Evolutionary conservation across 208 protist species (phyloP), one percentile per base, ranked within the genome.

Genomic region (Leishmania major): DNA sequence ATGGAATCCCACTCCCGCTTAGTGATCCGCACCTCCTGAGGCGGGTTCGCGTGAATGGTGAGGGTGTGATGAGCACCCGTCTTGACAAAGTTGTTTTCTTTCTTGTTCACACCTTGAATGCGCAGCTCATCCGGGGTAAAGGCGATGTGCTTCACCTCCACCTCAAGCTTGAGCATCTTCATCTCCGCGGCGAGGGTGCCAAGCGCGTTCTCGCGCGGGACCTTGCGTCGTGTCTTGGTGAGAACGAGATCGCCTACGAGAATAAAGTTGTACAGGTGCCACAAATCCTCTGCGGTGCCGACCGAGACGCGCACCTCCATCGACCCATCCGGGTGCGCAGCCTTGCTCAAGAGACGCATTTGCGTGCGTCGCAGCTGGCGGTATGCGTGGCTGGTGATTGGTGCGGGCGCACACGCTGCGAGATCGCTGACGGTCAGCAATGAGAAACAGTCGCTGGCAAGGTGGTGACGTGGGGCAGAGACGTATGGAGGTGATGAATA

Each of bases 231-330:
- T 37, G 94, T 98, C 49, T 89, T 92, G 37, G 94, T 92, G 19
- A 87, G 80, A 57, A 98, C 90, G 17, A 75, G 62, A 82, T 98
- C 96, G 13, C 97, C 98, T 0, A 89, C 87, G 25, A 95, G 64
- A 31, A 99, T 93, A 31, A 99, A 87, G 85, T 99, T 99, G 90
- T 99, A 99, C 8, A 98, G 82, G 84, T 99, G 98, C 98, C 99
- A 99, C 81, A 99, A 84, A 81, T 99, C 99, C 74, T 99, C 98
- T 3, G 88, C 81, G 51, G 89, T 92, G 75, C 67, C 80, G 5
- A 99, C 94, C 3, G 96, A 97, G 0, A 99, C 83, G 75, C 95
- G 89, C 67, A 99, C 87, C 77, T 96, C 92, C 11, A 98, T 90
- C 17, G 80, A 86, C n/a, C 98, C 98, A 76, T 96, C 92, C 4